Conservation (phyloP, 495 filamentous ascomycete species). For the Acidomyces sp. region DNA sequence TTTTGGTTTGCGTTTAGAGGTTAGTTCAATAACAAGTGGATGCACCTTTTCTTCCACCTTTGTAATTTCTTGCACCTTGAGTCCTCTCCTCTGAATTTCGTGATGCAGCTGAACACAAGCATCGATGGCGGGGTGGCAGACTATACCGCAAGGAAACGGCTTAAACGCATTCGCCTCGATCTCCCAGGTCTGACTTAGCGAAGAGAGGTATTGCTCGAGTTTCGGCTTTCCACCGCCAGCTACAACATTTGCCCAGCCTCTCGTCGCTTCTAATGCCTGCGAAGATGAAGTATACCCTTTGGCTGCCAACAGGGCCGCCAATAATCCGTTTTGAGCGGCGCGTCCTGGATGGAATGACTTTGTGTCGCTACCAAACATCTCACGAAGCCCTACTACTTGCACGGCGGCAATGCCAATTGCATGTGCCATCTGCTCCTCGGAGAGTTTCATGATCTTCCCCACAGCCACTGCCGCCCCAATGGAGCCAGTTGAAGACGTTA, state of each 20-base stretch:
- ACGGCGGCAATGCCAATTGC: constrained; percentile 41
- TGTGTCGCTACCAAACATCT: constrained; percentile 43
- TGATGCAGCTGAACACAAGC: constrained; percentile 34
- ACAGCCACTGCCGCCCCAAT: constrained; percentile 41
- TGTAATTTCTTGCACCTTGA: constrained; percentile 22
- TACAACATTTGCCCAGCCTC: constrained; percentile 43
- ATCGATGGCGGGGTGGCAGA: constrained; percentile 44
- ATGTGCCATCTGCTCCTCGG: constrained; percentile 31
- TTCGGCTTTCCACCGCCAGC: constrained; percentile 26
- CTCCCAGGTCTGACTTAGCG: constrained; percentile 35
- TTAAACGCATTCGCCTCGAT: constrained; percentile 42
- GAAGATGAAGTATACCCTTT: constrained; percentile 37
- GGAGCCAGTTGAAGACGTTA: constrained; percentile 39
- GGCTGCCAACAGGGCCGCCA: constrained; percentile 37
- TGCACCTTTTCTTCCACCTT: constrained; percentile 33
- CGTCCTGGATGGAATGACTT: constrained; percentile 43
- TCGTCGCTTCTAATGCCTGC: constrained; percentile 38
- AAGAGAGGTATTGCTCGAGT: constrained; percentile 26
- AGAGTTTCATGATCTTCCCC: constrained; percentile 32
- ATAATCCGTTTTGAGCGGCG: constrained; percentile 38
- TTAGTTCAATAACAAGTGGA: constrained; percentile 41
- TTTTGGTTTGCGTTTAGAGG: constrained; percentile 36
- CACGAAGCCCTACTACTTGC: constrained; percentile 39
- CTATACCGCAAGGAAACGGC: constrained; percentile 45
- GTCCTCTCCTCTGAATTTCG: constrained; percentile 24